phyloP scores from a whole-genome alignment of 805 yeast genomes.

The Yamadazyma takamatsuzukensis region DNA sequence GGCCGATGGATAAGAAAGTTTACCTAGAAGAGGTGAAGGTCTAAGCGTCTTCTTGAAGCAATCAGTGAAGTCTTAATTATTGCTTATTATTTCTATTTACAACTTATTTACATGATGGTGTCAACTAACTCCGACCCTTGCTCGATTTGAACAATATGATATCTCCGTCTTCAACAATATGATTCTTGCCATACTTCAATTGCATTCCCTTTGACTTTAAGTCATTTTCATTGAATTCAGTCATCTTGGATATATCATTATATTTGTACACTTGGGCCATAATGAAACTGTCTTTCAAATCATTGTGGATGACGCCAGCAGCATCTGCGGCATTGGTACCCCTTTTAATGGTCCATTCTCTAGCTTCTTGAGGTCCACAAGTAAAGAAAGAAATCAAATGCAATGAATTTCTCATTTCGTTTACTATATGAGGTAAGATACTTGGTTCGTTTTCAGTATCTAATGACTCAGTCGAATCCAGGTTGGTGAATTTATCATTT shows the following conservation, averaged over 20 bases:
- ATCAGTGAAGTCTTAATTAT: too few relatives aligned
- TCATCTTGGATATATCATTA: constrained; percentile 44
- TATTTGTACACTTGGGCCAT: constrained; percentile 72
- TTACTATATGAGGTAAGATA: constrained; percentile 61
- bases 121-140: constrained; percentile 46
- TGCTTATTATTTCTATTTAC: too few relatives aligned
- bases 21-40: too few relatives aligned
- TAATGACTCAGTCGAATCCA: too few relatives aligned
- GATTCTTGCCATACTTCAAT: constrained; percentile 70
- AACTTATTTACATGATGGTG: too few relatives aligned
- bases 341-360: constrained; percentile 83
- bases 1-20: too few relatives aligned
- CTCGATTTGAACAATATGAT: constrained; percentile 70
- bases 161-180: constrained; percentile 82
- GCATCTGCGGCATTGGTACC: constrained; percentile 84
- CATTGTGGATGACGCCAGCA: constrained; percentile 87
- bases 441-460: constrained; percentile 24
- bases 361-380: constrained; percentile 78
- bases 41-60: too few relatives aligned
- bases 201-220: constrained; percentile 59
- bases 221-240: constrained; percentile 44
- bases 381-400: constrained; percentile 81
- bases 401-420: constrained; percentile 62
- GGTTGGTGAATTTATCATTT: constrained; percentile 26
- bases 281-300: constrained; percentile 75